phyloP scores from a whole-genome alignment of 768 basidiomycete genomes.

The Hortiboletus flavorubellus region DNA sequence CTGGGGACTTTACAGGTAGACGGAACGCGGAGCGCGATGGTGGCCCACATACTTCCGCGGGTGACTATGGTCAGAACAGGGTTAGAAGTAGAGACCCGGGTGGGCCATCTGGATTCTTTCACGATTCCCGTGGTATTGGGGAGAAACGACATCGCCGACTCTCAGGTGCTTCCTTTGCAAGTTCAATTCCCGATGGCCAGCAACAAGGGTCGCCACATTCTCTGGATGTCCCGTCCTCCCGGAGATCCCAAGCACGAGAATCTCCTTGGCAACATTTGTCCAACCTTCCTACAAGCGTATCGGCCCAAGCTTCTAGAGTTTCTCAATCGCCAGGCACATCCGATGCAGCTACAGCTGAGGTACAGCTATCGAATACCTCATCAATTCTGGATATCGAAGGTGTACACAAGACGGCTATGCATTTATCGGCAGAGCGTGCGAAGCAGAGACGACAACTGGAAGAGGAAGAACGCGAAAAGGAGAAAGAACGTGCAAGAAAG shows the following conservation, averaged over 20 bases:
- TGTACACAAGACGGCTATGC: constrained; percentile 75
- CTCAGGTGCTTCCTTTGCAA: constrained; percentile 21
- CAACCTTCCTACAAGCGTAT: constrained; percentile 16
- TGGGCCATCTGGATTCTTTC: constrained; percentile 9
- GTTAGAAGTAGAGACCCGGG: constrained; percentile 16
- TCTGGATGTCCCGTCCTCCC: constrained; percentile 18
- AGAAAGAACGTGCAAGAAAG: constrained; percentile 72
- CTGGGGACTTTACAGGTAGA: constrained; percentile 16
- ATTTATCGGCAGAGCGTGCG: constrained; percentile 79
- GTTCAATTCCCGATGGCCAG: constrained; percentile 20
- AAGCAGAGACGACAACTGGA: constrained; percentile 76
- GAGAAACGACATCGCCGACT: constrained; percentile 24
- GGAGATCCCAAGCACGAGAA: constrained; percentile 44
- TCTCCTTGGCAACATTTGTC: constrained; percentile 37
- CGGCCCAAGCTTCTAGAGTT: constrained; percentile 13
- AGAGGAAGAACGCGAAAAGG: constrained; percentile 77
- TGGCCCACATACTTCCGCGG: constrained; percentile 4
- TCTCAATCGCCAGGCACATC: constrained; percentile 46
- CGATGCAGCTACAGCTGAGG: constrained; percentile 40
- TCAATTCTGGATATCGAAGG: constrained; percentile 53
- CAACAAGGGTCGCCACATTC: constrained; percentile 19
- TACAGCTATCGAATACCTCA: constrained; percentile 19
- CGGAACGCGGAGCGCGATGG: constrained; percentile 20
- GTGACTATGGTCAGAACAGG: constrained; percentile 20
- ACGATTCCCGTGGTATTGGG: constrained; percentile 15